These are phyloP conservation scores for Elsinoe fawcettii DNA, from an alignment of 2,329 filamentous ascomycete species.

Conservation along the genomic window DNA sequence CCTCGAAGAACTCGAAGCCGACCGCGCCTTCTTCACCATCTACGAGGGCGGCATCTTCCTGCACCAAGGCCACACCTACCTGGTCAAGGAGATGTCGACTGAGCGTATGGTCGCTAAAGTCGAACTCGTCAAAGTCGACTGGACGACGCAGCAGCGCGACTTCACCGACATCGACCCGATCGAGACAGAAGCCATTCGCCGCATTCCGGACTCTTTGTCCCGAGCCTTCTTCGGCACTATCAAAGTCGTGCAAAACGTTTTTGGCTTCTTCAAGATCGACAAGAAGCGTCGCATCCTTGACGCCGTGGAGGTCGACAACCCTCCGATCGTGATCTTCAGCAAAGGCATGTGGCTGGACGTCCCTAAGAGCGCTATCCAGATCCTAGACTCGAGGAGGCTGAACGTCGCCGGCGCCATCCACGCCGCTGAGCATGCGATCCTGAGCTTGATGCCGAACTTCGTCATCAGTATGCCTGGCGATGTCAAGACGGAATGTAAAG, in stretches of 20 bases:
- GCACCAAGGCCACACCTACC: conserved; percentile 87
- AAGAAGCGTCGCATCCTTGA: conserved; percentile 77
- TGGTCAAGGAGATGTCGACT: conserved; percentile 80
- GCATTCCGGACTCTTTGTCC: conserved; percentile 55
- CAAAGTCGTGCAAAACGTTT: conserved; percentile 79
- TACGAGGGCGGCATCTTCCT: conserved; percentile 97
- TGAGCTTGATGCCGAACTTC: conserved; percentile 82
- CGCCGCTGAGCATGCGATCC: conserved; percentile 84
- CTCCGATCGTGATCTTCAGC: conserved; percentile 73
- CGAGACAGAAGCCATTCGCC: conserved; percentile 80
- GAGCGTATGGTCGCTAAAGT: conserved; percentile 79
- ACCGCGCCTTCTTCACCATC: conserved; percentile 87
- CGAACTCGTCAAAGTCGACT: conserved; percentile 82
- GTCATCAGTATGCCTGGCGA: conserved; percentile 86
- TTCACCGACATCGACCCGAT: conserved; percentile 90
- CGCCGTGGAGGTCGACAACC: conserved; percentile 86
- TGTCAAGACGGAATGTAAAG: conserved; percentile 90
- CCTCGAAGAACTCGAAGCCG: conserved; percentile 91
- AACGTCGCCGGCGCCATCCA: conserved; percentile 88
- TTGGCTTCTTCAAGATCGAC: conserved; percentile 97
- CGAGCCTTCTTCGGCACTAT: conserved; percentile 81
- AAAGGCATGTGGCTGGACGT: conserved; percentile 97
- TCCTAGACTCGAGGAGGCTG: conserved; percentile 62
- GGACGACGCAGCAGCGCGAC: conserved; percentile 88
- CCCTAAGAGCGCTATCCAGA: conserved; percentile 67